Base-by-base conservation (phyloP, 495 filamentous ascomycete species). In the Lentithecium fluviatile region DNA sequence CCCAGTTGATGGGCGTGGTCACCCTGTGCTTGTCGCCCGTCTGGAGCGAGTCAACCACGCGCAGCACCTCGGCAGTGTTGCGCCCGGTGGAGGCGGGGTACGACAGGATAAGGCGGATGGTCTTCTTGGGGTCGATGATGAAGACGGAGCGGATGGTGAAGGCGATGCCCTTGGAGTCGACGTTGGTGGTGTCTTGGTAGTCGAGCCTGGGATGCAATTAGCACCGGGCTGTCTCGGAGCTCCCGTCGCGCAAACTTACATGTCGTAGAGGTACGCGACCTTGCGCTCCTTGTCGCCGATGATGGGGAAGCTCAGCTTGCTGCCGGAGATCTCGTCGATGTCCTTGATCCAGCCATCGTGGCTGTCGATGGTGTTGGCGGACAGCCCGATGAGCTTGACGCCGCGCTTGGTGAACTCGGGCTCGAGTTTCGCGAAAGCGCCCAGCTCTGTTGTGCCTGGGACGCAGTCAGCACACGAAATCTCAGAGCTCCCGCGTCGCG, bases 101-200 rank as follows among this genome's bases (percentile, higher is more conserved):
- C 68, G 91, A 87, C 63, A 97, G 83, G 75, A 96, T 97, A 70
- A 91, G 85, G 69, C 94, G 91, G 76, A 97, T 97, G 68, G 86
- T 91, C 85, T 97, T 97, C 83, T 87, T 95, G 56, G 94, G 95
- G 81, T 97, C 94, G 75, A 98, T 95, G 80, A 97, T 81, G 83
- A 97, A 98, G 76, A 97, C 95, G 65, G 90, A 95, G 72, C 94
- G 92, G 81, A 98, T 97, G 73, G 94, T 97, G 79, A 97, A 96
- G 56, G 94, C 91, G 69, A 96, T 91, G 63, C 91, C 94, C 85
- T 97, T 97, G 70, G 84, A 78, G 75, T 95, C 91, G 53, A 96
- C 92, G 79, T 97, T 97, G 70, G 86, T 88, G 58, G 80, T 79
- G 69, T 90, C 86, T 67, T 89, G 85, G 74, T 88, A 80, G 77